Base-by-base conservation (phyloP, 495 filamentous ascomycete species). In the Tuber melanosporum region DNA sequence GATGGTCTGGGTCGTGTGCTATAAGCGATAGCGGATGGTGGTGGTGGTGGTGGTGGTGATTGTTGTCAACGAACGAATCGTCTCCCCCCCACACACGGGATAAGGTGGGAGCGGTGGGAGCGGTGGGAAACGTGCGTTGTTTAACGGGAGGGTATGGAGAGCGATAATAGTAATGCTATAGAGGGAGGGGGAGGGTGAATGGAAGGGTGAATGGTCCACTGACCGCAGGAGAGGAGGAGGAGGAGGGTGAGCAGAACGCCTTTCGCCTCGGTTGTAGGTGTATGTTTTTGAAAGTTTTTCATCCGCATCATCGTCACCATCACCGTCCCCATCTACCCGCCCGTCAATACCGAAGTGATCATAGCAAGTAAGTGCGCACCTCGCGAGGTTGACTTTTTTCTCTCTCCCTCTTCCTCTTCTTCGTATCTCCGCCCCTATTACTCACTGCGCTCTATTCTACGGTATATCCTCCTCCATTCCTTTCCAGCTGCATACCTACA, bases 351-450 rank as follows among this genome's bases (percentile, higher is more conserved):
- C 3, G 2, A 41, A 17, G 26, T 17, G 32, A n/a, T 66, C 57
- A 66, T 5, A 5, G 57, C n/a, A 32, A 32, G 52, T 14, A 32
- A 66, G 57, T 66, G 26, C 57, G 57, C 57, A 66, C 57, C 57
- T 32, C 3, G 3, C 26, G 14, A 66, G 57, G 57, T 66, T 32
- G 57, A 66, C 57, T 66, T 75, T 79, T 76, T 20, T 71, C 44
- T 49, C 44, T 49, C 15, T 17, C 39, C 20, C 49, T 43, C 22
- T 42, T 52, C 52, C 62, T 57, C 62, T 72, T 71, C 73, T 75
- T 46, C 57, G 39, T 75, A 49, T 73, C 72, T 45, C 22, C 36
- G 74, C 36, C 70, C 73, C 41, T 52, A 49, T 43, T 57, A 74
- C 45, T 46, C 20, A 45, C 76, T 12, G 49, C 22, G 49, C 49